Conservation (phyloP, 331 rosid species). For the Arachis monticola region DNA sequence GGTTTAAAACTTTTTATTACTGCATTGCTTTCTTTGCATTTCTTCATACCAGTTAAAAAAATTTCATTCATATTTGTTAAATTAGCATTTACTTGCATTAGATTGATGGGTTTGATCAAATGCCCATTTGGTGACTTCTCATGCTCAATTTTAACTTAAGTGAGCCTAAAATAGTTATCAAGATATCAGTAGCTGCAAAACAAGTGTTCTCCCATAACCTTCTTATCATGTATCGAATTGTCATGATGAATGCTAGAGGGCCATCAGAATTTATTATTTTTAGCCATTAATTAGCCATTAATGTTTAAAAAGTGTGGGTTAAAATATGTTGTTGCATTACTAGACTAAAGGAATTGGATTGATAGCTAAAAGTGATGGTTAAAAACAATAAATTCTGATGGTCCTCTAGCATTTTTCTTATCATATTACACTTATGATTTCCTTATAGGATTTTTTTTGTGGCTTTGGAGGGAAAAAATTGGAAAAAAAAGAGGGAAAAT, state of each 20-base stretch:
- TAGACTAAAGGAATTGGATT: too few species aligned
- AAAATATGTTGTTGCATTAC: too few species aligned
- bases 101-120: neutral
- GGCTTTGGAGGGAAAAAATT: neutral
- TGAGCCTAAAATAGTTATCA: neutral
- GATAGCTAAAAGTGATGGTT: too few species aligned
- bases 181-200: neutral
- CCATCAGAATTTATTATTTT: too few species aligned
- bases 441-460: neutral
- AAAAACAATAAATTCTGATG: too few species aligned
- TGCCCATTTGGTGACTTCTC: neutral
- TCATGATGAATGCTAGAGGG: neutral
- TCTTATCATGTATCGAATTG: neutral
- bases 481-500: neutral
- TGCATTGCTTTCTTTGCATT: neutral
- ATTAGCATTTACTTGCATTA: neutral
- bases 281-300: too few species aligned
- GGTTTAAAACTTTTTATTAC: neutral
- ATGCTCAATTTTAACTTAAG: neutral
- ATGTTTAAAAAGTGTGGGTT: too few species aligned
- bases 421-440: conserved; percentile 1
- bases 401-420: too few species aligned
- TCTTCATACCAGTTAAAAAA: neutral
- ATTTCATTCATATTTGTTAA: neutral
- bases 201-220: neutral